A percentile compares a stretch with the other conserved stretches of the same genome.
Evolutionary conservation across 169 alveolate species (phyloP).

Genomic region (Plasmodium gallinaceum): DNA sequence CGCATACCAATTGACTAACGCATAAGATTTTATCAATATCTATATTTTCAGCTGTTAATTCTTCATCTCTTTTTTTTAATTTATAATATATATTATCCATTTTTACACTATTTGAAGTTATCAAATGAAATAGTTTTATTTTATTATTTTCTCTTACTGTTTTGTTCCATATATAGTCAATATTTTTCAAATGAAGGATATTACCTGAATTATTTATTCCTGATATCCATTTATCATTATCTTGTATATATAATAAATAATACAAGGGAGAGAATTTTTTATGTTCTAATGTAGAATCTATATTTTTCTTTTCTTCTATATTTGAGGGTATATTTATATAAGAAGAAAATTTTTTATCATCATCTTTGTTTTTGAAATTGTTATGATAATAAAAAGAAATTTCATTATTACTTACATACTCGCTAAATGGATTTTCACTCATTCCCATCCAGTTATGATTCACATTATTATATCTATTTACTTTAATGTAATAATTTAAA

Average conservation of each 20-base stretch:
- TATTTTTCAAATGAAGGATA: conserved; percentile 46
- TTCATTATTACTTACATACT: conserved; percentile 20
- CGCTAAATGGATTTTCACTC: conserved; percentile 75
- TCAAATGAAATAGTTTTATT: conserved; percentile 62
- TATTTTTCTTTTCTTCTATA: conserved; percentile 8
- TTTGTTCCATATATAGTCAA: conserved; percentile 65
- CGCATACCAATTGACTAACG: conserved; percentile 59
- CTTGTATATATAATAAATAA: conserved; percentile 56
- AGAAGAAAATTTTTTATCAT: background rate
- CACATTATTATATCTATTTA: conserved; percentile 20
- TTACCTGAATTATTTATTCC: conserved; percentile 69
- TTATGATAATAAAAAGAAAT: background rate
- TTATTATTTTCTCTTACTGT: conserved; percentile 68
- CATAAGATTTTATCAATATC: conserved; percentile 27
- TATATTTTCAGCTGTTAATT: background rate
- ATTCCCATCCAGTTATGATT: conserved; percentile 77
- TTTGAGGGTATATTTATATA: background rate
- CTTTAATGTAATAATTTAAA: conserved; percentile 59
- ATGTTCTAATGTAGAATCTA: background rate
- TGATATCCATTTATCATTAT: conserved; percentile 65
- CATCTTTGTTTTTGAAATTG: background rate
- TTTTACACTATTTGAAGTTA: conserved; percentile 58
- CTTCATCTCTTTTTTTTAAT: background rate
- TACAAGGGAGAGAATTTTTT: conserved; percentile 52
- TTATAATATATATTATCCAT: conserved; percentile 19